Evolutionary conservation across 306 rosid genomes (phyloP).

Genomic region (Sicyos edulis): DNA sequence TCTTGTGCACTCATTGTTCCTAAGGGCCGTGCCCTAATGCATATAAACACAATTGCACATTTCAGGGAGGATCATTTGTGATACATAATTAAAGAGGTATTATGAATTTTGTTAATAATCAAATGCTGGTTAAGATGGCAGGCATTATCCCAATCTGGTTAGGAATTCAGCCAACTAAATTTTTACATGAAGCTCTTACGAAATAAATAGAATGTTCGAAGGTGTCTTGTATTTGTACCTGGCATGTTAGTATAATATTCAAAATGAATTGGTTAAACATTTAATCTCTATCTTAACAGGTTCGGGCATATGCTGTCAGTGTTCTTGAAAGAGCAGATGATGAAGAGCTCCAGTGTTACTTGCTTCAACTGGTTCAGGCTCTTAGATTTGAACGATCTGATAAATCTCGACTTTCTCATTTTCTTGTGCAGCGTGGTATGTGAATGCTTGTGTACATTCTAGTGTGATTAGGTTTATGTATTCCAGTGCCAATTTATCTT

Average conservation of each 20-base stretch:
- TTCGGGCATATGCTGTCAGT: conserved; percentile 98
- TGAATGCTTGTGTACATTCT: background rate
- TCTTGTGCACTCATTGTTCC: background rate
- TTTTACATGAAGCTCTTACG: background rate
- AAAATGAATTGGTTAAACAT: conserved; percentile 11
- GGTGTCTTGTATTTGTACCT: background rate
- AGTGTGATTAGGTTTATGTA: conserved; percentile 17
- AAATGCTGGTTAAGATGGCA: background rate
- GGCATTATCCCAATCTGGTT: background rate
- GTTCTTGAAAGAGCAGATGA: conserved; percentile 98
- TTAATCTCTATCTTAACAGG: conserved; percentile 41
- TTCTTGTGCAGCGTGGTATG: conserved; percentile 88
- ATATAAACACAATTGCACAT: background rate
- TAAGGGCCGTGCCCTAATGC: background rate
- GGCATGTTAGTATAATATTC: background rate
- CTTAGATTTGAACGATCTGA: conserved; percentile 97
- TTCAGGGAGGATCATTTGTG: conserved; percentile 11
- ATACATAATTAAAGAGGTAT: conserved; percentile 5
- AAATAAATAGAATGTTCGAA: background rate
- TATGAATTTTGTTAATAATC: background rate
- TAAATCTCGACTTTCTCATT: conserved; percentile 85
- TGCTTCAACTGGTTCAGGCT: conserved; percentile 97
- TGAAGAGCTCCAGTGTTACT: conserved; percentile 93
- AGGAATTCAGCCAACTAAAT: background rate
- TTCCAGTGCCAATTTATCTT: conserved; percentile 26